Evolutionary conservation across 495 filamentous ascomycete species (phyloP), one percentile per base, ranked within the genome.

Genomic region (Daldinia childiae): DNA sequence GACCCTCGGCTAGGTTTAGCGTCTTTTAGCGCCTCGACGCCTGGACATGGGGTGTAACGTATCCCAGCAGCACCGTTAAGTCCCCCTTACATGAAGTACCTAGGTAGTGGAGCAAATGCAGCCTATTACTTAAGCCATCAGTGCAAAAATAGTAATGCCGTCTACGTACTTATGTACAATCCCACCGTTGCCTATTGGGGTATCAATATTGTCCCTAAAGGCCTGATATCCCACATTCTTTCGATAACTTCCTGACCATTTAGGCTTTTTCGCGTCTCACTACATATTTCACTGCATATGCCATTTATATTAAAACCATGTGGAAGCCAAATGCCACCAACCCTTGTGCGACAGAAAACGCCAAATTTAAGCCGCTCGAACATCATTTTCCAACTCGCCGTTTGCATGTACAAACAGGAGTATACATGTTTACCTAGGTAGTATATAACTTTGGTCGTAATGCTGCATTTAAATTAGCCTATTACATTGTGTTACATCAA

Each of bases 121-220:
- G 34, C 34, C 34, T 36, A 36, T 64, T 69, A 64, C 55, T 51
- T 64, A 69, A 69, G 66, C 60, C 9, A 43, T 64, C 30, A 8
- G 17, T 32, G 57, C 62, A 70, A 70, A 70, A 70, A 70, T 70
- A 70, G 68, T 50, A 70, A 65, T 57, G 9, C 48, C 48, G 9
- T 59, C 30, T 26, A 38, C 17, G 36, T 64, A 64, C 36, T 3
- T 24, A n/a, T n/a, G n/a, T n/a, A 39, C 29, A 12, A 8, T 24
- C 43, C 41, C 39, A 6, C 39, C 15, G 15, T 43, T 32, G 1
- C 39, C 43, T 12, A 48, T 48, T 32, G 30, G 11, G 19, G 38
- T 38, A 58, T 66, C 24, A 24, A 43, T 66, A 60, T 59, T 66
- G 34, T 24, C 55, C 32, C 32, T 54, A 54, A 30, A 30, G 14